A percentile compares a stretch with the other conserved stretches of the same genome.
These are phyloP conservation scores for Cronartium quercuum DNA, from an alignment of 1,284 basidiomycete species.

Conservation along the genomic window DNA sequence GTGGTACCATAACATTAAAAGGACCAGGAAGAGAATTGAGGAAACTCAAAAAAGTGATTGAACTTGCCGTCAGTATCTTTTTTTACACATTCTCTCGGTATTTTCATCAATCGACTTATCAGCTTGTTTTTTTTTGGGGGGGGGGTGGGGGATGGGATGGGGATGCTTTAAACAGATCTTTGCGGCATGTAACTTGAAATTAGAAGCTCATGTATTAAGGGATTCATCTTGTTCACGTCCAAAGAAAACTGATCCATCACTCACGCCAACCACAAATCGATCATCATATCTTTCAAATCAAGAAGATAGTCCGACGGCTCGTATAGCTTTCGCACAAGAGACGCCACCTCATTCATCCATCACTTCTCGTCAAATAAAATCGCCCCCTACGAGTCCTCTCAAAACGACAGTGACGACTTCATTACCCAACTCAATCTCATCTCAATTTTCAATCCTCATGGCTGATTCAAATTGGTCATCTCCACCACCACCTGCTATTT, in stretches of 20 bases:
- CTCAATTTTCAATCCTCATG: background rate
- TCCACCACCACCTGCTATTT: background rate
- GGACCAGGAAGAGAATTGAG: background rate
- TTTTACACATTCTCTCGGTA: background rate
- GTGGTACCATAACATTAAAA: constrained; percentile 2
- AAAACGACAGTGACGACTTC: too few species aligned
- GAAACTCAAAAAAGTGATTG: constrained; percentile 9
- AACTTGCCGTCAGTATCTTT: background rate
- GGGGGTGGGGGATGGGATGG: background rate
- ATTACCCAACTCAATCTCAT: background rate
- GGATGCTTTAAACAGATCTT: background rate
- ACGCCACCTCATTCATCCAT: background rate
- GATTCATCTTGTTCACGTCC: constrained; percentile 6
- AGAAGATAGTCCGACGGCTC: too few species aligned
- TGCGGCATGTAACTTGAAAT: constrained; percentile 1
- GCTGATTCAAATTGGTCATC: background rate
- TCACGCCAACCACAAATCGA: too few species aligned
- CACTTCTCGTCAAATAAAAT: background rate
- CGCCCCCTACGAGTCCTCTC: background rate
- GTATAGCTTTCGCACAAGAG: constrained; percentile 1
- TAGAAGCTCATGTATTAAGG: background rate
- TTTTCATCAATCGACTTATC: background rate
- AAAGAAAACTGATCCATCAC: too few species aligned
- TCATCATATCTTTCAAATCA: too few species aligned
- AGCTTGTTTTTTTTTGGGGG: background rate